Base-by-base conservation (phyloP, 345 rosid genomes). In the Eutrema yunnanense region DNA sequence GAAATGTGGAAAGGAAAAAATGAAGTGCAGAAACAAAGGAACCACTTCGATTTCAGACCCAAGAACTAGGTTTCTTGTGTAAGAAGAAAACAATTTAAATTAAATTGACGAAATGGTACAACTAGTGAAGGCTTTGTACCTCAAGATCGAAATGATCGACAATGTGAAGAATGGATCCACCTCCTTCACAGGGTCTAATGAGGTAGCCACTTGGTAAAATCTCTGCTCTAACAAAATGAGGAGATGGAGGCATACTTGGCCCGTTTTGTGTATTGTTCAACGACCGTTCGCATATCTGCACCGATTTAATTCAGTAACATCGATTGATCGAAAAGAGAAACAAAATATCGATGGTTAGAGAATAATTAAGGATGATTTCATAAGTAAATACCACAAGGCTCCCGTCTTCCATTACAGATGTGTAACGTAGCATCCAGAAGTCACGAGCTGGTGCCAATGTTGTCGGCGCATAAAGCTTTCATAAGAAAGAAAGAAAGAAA, bases 391-490 rank as follows among this genome's bases (percentile, higher is more conserved):
- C 98, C 97, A 92, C 97, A 67, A 95, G 96, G 71, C 97, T 95
- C 59, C 99, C 99, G 72, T 95, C 99, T 81, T 95, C 97, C 84
- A 88, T 61, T 75, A 88, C 89, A 46, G 97, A 95, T 16, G 96
- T 95, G 79, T 95, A 95, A 16, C 97, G 97, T 77, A 95, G 70
- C 89, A 92, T 81, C 99, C 97, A 92, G 82, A 95, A 95, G 79
- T 95, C 99, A 67, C 99, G 97, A 65, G 96, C 97, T 48, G 99
- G 96, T 19, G 96, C 99, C 79, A 95, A 68, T 3, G 99, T 95
- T 52, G 99, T 95, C n/a, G 97, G 97, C 2, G 97, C 99, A 59
- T 91, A 94, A 70, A 94, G 90, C 98, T 93, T 27, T 69, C 38
- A 65, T 62, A 29, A 16, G 19, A 62, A 71, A 43, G 43, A 16